phyloP scores from a whole-genome alignment of 352 stramenopile genomes.

The Phytophthora hibernalis region DNA sequence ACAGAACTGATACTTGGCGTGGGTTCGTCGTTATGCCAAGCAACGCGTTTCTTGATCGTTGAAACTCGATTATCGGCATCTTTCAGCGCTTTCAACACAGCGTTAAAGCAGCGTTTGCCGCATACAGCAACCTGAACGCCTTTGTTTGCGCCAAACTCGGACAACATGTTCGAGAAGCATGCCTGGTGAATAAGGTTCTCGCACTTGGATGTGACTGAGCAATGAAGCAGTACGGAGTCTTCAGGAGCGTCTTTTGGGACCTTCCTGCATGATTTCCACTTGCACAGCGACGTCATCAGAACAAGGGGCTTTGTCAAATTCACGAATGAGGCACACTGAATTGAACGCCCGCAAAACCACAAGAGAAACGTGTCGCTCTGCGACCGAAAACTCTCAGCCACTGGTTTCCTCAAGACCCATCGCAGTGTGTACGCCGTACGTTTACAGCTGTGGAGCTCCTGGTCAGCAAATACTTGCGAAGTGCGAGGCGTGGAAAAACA shows the following conservation, averaged over 20 bases:
- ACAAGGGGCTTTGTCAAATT: neutral
- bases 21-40: slow-evolving; percentile 8
- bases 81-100: neutral
- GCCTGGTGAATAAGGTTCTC: slow-evolving; percentile 4
- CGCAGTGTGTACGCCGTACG: neutral
- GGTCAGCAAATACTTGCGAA: neutral
- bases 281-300: neutral
- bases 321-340: neutral
- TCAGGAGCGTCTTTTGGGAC: no score
- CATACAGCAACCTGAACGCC: neutral
- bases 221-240: neutral
- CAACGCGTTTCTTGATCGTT: neutral
- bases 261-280: slow-evolving; percentile 6
- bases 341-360: neutral
- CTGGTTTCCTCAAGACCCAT: neutral
- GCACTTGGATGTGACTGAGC: neutral
- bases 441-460: neutral
- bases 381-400: no score
- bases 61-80: neutral
- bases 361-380: neutral
- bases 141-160: neutral
- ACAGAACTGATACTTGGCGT: slow-evolving; percentile 20
- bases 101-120: slow-evolving; percentile 7
- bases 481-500: neutral
- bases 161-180: neutral